A percentile compares a stretch with the other conserved stretches of the same genome.
Evolutionary conservation across 2,329 filamentous ascomycete genomes (phyloP).

Genomic region (Exutisphaerella laricina): DNA sequence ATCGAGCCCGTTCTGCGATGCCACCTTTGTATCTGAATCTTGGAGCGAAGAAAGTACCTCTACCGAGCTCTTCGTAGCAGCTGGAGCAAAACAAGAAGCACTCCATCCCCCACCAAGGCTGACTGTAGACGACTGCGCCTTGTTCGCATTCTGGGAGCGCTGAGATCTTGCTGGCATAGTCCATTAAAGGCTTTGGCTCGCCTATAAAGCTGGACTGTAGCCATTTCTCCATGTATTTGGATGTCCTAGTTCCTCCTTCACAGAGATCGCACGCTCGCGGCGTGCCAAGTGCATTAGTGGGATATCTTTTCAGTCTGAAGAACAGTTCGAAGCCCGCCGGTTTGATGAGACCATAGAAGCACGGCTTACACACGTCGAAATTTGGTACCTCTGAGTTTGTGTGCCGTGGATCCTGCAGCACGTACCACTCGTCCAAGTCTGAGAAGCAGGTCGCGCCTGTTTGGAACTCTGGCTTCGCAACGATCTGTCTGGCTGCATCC

Average conservation of each 20-base stretch:
- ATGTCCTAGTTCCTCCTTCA: background rate
- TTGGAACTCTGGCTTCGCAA: background rate
- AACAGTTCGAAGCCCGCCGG: background rate
- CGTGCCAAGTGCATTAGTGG: background rate
- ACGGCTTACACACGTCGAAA: slow-evolving; percentile 1
- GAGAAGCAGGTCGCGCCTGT: background rate
- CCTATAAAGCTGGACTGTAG: background rate
- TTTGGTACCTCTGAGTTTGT: background rate
- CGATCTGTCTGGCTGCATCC: background rate
- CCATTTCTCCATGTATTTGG: slow-evolving; percentile 1
- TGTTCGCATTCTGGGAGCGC: background rate
- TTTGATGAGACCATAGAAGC: background rate
- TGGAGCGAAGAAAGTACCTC: background rate
- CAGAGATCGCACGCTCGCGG: background rate
- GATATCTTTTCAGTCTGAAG: background rate
- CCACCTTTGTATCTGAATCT: background rate
- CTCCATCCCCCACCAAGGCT: slow-evolving; percentile 1
- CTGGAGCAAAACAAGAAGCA: slow-evolving; percentile 1
- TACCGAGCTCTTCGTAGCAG: background rate
- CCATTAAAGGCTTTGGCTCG: background rate
- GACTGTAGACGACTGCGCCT: background rate
- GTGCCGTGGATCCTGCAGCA: background rate
- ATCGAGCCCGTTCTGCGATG: background rate
- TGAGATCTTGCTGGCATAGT: slow-evolving; percentile 1
- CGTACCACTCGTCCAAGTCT: slow-evolving; percentile 2